These are phyloP conservation scores for Schizophyllum amplum DNA, from an alignment of 1,284 basidiomycete species.

Conservation along the genomic window DNA sequence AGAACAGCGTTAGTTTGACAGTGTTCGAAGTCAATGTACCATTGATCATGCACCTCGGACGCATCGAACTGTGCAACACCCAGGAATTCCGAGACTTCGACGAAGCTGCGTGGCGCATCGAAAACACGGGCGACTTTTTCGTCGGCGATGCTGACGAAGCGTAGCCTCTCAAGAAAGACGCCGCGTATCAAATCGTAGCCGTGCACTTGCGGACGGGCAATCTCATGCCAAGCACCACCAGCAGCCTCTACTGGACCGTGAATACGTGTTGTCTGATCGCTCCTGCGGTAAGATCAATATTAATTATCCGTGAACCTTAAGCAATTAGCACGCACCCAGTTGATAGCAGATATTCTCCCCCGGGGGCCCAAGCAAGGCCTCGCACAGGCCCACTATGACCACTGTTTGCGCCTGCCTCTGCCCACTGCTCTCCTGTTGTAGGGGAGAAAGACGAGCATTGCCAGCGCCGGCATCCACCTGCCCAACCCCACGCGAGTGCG, in stretches of 20 bases:
- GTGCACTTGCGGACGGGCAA: conserved; percentile 87
- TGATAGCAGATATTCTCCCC: conserved; percentile 78
- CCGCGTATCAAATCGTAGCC: conserved; percentile 88
- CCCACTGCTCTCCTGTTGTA: conserved; percentile 48
- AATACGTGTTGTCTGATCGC: conserved; percentile 86
- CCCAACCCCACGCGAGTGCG: conserved; percentile 84
- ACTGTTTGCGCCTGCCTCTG: conserved; percentile 65
- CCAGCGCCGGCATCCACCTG: conserved; percentile 89
- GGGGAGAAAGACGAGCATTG: conserved; percentile 23
- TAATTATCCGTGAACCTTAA: too few species aligned
- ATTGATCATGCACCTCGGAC: conserved; percentile 32
- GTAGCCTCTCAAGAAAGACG: conserved; percentile 66
- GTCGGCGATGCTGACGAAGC: conserved; percentile 83
- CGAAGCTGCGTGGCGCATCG: conserved; percentile 77
- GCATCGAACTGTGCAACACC: conserved; percentile 38
- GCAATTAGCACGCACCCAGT: conserved; percentile 47
- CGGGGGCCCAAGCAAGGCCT: conserved; percentile 78
- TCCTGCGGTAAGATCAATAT: conserved; percentile 30
- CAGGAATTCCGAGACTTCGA: conserved; percentile 47
- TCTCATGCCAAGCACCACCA: conserved; percentile 72
- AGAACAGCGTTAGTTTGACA: conserved; percentile 11
- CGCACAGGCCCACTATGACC: conserved; percentile 79
- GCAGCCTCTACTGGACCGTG: conserved; percentile 45
- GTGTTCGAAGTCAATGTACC: neutral
- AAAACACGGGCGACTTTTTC: conserved; percentile 91